Evolutionary conservation across 495 filamentous ascomycete genomes (phyloP), one percentile per base, ranked within the genome.

Genomic region (Penicillium manginii): DNA sequence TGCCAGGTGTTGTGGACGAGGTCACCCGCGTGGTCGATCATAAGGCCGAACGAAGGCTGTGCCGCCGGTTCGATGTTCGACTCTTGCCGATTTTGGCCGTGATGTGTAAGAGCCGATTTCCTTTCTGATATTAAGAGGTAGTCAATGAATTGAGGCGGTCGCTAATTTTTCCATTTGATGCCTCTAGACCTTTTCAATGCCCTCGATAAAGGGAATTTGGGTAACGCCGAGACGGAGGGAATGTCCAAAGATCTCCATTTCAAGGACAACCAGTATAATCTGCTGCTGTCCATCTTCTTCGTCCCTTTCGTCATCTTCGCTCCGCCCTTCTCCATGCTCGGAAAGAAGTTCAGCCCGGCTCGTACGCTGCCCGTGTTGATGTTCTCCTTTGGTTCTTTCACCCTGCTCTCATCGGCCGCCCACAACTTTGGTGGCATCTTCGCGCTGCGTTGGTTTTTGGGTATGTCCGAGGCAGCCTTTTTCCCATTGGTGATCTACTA

Each of bases 401-500:
- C 85, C 3, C 52, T 81, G n/a, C 57, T 89, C 26, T 73, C 77
- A 22, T 80, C 84, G 0, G 76, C 79, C 1, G 78, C 80, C 26
- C 77, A 70, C 52, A 87, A 86, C 61, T 89, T 86, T 60, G 74
- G 80, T 14, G 87, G 86, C 1, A 76, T 90, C 43, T 83, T 90
- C 56, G 78, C 83, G 14, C 56, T 78, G 10, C 61, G 74, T 52
- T 75, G 63, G 72, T 86, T 61, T 73, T 35, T 88, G 82, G 82
- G 89, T 19, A 88, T 89, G 77, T 75, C 83, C 2, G 89, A 92
- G 64, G 81, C 80, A 18, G 88, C 82, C 4, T 91, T 92, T 71
- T 90, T 88, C 59, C 88, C 89, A 4, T 67, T 87, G 52, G 87
- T 84, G 21, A 83, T 81, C 52, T 83, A 81, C 55, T 82, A 83